Base-by-base conservation (phyloP, 805 yeast species). In the Starmerella stellata region DNA sequence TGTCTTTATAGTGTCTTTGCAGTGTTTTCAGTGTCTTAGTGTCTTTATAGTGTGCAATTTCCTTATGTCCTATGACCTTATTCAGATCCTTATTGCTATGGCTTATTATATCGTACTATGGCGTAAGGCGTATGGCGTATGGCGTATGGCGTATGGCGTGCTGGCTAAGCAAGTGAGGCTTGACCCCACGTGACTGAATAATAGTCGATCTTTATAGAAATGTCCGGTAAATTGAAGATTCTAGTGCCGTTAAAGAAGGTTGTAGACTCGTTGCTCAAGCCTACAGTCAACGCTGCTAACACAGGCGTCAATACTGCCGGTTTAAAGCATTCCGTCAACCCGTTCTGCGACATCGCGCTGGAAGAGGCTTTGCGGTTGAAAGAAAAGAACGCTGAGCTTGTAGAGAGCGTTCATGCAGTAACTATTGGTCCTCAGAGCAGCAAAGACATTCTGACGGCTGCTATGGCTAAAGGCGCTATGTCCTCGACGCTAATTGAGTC, bases 331-430 rank as follows among this genome's bases (percentile, higher is more conserved):
- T 72, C 82, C 54, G 81, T 87, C 58, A 90, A 90, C 58, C 98
- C 99, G 40, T 90, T 90, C 60, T 90, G 93, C 62, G 98, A 90
- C 61, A 90, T 90, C 55, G 98, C 98, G 7, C 72, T 90, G 38
- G 98, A 90, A 61, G 98, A 90, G 59, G 93, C 96, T 1, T 64
- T 85, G 31, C 71, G 76, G 49, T 69, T 90, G 50, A 74, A 69
- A 52, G 82, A 78, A 48, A 64, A 65, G 29, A 60, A 77, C 56
- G 74, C 75, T 52, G 59, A 43, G 30, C 57, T 70, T 36, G 93
- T 83, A 15, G 93, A 82, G 47, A 63, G 66, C 36, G 75, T 87
- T 46, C 95, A 85, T 55, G 93, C 90, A 4, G 94, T 87, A 13
- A 75, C 93, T 3, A 79, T 85, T 47, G 96, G 96, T 2, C 77